These are phyloP conservation scores for Blastocystis sp. DNA, from an alignment of 352 stramenopile species.

Conservation along the genomic window DNA sequence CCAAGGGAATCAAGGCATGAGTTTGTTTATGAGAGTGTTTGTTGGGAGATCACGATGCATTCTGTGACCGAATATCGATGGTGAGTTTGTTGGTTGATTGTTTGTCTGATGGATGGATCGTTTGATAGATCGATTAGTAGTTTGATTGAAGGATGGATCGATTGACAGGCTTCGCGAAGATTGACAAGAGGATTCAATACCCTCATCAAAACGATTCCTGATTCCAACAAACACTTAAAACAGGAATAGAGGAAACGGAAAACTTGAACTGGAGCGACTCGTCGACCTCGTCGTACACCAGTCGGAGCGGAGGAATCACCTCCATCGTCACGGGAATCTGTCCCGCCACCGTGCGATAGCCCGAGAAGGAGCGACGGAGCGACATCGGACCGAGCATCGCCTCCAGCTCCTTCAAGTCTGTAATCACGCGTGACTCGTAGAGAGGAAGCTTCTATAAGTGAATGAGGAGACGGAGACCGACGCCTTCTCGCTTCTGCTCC, in stretches of 20 bases:
- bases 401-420: background rate
- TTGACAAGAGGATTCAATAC: background rate
- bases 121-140: too few species aligned
- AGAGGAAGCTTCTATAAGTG: constrained; percentile 10
- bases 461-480: background rate
- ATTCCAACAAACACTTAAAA: background rate
- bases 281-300: constrained; percentile 23
- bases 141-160: too few species aligned
- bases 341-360: background rate
- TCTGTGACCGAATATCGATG: too few species aligned
- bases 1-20: constrained; percentile 51
- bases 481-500: background rate
- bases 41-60: background rate
- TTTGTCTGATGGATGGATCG: too few species aligned
- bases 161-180: too few species aligned
- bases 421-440: background rate
- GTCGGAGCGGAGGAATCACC: background rate
- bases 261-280: background rate
- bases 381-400: constrained; percentile 1
- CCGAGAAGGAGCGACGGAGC: background rate
- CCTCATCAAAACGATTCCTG: background rate
- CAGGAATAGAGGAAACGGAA: background rate
- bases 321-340: background rate
- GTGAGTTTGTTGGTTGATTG: too few species aligned
- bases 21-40: background rate